Conservation (phyloP, 1,139 yeast genomes). For the Candida anutae region DNA sequence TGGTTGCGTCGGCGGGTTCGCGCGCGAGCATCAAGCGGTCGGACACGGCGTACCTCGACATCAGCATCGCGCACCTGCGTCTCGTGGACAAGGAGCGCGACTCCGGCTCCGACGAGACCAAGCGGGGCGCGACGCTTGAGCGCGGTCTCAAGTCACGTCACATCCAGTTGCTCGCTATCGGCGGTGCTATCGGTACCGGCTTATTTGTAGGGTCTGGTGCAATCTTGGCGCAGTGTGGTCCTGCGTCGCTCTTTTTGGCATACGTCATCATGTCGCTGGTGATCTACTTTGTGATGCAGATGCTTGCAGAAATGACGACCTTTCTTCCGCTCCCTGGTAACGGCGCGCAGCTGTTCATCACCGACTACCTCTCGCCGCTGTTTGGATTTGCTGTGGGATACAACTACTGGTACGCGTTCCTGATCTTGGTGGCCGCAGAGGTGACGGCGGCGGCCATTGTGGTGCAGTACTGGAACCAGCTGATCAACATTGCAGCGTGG, state of each 20-base stretch:
- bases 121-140: slow-evolving; percentile 15
- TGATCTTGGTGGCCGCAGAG: slow-evolving; percentile 43
- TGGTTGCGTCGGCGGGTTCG: slow-evolving; percentile 3
- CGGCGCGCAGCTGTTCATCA: slow-evolving; percentile 32
- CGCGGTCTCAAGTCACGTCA: slow-evolving; percentile 34
- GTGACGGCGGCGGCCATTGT: slow-evolving; percentile 47
- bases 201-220: slow-evolving; percentile 43
- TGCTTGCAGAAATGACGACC: slow-evolving; percentile 56
- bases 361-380: slow-evolving; percentile 27
- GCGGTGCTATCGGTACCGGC: slow-evolving; percentile 38
- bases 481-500: slow-evolving; percentile 46
- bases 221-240: slow-evolving; percentile 40
- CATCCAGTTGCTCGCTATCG: slow-evolving; percentile 30
- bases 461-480: slow-evolving; percentile 48
- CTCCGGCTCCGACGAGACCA: slow-evolving; percentile 14
- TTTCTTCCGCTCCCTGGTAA: slow-evolving; percentile 46
- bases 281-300: slow-evolving; percentile 50
- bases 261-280: slow-evolving; percentile 44
- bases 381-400: slow-evolving; percentile 42
- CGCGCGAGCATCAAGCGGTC: slow-evolving; percentile 8
- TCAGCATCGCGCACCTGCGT: slow-evolving; percentile 27
- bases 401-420: slow-evolving; percentile 44
- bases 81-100: slow-evolving; percentile 24
- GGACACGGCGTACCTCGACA: slow-evolving; percentile 16
- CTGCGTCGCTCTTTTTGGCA: slow-evolving; percentile 41